Base-by-base conservation (phyloP, 352 stramenopile species). In the Globisporangium heterothallicum region DNA sequence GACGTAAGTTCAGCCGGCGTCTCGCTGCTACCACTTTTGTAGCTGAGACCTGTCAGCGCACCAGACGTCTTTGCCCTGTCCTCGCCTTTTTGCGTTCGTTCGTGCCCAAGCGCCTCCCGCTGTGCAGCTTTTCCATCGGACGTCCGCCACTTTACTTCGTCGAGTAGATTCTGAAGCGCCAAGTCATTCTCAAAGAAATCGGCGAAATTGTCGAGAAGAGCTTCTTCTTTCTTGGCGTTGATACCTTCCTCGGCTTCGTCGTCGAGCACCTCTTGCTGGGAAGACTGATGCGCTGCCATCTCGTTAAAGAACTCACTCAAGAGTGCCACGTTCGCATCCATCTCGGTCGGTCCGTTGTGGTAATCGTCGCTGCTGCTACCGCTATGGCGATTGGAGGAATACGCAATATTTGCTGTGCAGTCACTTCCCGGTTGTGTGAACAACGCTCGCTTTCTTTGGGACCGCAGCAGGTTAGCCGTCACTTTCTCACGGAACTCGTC, bases 141-240 rank as follows among this genome's bases (percentile, higher is more conserved):
- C 0, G 65, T 58, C 14, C 71, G 61, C 72, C 72, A 84, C 36
- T 78, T 84, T 34, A 82, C 72, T 42, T 76, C 63, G 14, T 84
- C 68, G 3, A 86, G 13, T 4, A 70, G 50, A 32, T 80, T 80
- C 6, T 76, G 70, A 21, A 84, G 61, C 0, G 49, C 56, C 7
- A 53, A 53, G 44, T 84, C 72, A 12, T 30, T 27, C 5, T 76
- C 58, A 43, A 84, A 86, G 1, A 82, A 59, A 6, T 74, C 68
- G 0, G 64, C 57, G 46, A 80, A 83, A 8, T 58, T 40, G 4
- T 72, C 53, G 5, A 84, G 34, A 18, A 86, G 54, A 32, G 58
- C 36, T 0, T 68, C 53, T 53, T 80, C 65, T 35, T 49, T 38
- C 22, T 53, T 43, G 5, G 35, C 56, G n/a, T 67, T 57, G 2